Evolutionary conservation across 768 basidiomycete genomes (phyloP).

Genomic region (Russula foetens): DNA sequence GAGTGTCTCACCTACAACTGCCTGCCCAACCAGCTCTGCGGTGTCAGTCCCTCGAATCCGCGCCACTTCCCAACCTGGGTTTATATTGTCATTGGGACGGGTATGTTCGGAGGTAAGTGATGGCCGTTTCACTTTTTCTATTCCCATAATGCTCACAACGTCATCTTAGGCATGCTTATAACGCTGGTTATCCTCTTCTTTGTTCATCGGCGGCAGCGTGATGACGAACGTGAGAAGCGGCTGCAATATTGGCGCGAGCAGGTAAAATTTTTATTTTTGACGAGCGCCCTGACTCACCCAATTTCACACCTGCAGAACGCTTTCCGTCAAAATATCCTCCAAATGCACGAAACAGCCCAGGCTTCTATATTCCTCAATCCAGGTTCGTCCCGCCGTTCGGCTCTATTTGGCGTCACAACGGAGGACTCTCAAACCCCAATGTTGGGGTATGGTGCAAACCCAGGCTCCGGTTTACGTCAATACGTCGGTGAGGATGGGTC

Average conservation of each 20-base stretch:
- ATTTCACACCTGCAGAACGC: conserved; percentile 41
- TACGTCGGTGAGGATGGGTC: conserved; percentile 36
- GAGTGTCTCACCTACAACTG: conserved; percentile 75
- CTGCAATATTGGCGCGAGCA: conserved; percentile 89
- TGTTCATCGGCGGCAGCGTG: conserved; percentile 63
- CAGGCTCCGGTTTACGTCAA: conserved; percentile 45
- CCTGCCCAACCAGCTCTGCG: conserved; percentile 51
- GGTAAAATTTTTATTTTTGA: conserved; percentile 29
- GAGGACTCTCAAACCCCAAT: conserved; percentile 54
- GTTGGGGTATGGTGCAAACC: conserved; percentile 32
- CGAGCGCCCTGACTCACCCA: background rate
- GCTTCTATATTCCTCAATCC: conserved; percentile 44
- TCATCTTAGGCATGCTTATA: conserved; percentile 57
- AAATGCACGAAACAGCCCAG: conserved; percentile 70
- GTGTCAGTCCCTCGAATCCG: conserved; percentile 47
- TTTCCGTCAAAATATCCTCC: conserved; percentile 71
- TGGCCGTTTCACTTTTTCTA: no score
- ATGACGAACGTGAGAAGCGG: conserved; percentile 72
- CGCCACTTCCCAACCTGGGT: conserved; percentile 60
- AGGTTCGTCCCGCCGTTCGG: conserved; percentile 40
- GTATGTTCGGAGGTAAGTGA: conserved; percentile 58
- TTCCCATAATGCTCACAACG: background rate
- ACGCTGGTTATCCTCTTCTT: conserved; percentile 62
- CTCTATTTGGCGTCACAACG: conserved; percentile 36
- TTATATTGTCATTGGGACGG: conserved; percentile 60